A percentile compares a stretch with the other conserved stretches of the same genome.
These are phyloP conservation scores for Pulicaria dysenterica DNA, from an alignment of 129 eudicot species.

Conservation along the genomic window DNA sequence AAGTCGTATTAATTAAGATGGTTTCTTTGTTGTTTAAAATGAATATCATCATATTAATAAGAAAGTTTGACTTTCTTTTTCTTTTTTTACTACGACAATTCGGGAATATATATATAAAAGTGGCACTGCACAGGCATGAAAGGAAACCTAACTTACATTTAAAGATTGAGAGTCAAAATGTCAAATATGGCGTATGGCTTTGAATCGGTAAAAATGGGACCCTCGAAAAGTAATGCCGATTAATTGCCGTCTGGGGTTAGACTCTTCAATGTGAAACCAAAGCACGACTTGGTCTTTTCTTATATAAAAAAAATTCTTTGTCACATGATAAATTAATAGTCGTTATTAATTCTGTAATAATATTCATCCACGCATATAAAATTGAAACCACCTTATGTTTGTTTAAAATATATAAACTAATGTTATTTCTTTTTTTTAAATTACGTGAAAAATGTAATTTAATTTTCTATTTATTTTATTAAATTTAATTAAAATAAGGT, in stretches of 20 bases:
- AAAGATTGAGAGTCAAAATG: conserved; percentile 33
- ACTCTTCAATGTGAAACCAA: conserved; percentile 27
- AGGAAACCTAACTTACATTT: conserved; percentile 19
- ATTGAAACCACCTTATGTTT: too few relatives aligned
- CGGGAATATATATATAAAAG: conserved; percentile 15
- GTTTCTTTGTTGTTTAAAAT: neutral
- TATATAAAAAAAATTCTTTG: conserved; percentile 18
- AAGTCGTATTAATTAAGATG: too few relatives aligned
- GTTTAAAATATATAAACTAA: too few relatives aligned
- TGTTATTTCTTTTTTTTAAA: too few relatives aligned
- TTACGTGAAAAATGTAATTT: too few relatives aligned
- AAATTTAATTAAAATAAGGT: too few relatives aligned
- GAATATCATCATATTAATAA: neutral
- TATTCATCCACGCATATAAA: too few relatives aligned
- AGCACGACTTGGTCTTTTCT: conserved; percentile 34
- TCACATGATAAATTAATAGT: conserved; percentile 13
- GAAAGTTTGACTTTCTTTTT: conserved; percentile 13
- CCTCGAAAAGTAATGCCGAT: conserved; percentile 14
- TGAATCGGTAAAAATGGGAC: conserved; percentile 40
- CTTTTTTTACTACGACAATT: neutral
- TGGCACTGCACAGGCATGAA: conserved; percentile 31
- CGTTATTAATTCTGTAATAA: neutral
- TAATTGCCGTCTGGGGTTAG: neutral
- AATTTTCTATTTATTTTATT: too few relatives aligned
- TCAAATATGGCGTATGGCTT: conserved; percentile 36